Evolutionary conservation across 2,329 filamentous ascomycete species (phyloP).

Genomic region (Fusarium gaditjirri): DNA sequence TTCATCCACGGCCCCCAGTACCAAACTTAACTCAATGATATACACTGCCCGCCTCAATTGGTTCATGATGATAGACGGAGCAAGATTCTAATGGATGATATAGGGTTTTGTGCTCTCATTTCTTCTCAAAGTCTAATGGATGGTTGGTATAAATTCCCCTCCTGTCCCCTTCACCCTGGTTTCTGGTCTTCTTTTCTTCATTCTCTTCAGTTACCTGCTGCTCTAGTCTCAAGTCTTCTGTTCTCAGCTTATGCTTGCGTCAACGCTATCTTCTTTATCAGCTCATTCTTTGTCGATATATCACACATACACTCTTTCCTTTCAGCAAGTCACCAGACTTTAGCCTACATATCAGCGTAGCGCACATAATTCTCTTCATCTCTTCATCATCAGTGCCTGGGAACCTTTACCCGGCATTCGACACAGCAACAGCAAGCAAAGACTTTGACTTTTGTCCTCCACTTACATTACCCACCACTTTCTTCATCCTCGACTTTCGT

Average conservation of each 20-base stretch:
- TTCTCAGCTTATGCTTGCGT: background rate
- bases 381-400: background rate
- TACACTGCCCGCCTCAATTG: rapidly evolving
- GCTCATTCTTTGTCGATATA: no score
- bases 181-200: background rate
- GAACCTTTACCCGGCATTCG: rapidly evolving
- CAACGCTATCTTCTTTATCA: background rate
- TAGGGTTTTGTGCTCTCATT: background rate
- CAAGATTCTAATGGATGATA: background rate
- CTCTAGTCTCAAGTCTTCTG: background rate
- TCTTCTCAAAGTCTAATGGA: background rate
- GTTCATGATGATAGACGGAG: rapidly evolving
- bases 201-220: background rate
- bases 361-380: background rate
- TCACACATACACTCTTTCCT: background rate
- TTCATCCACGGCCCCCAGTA: no score
- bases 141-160: background rate
- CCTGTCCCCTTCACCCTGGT: background rate
- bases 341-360: background rate
- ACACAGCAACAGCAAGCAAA: background rate
- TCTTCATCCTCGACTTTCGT: background rate
- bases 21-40: background rate
- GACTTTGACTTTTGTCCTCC: background rate
- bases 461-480: rapidly evolving
- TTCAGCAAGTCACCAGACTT: background rate